Base-by-base conservation (phyloP, 1,284 basidiomycete species). In the Pseudozyma sp. region DNA sequence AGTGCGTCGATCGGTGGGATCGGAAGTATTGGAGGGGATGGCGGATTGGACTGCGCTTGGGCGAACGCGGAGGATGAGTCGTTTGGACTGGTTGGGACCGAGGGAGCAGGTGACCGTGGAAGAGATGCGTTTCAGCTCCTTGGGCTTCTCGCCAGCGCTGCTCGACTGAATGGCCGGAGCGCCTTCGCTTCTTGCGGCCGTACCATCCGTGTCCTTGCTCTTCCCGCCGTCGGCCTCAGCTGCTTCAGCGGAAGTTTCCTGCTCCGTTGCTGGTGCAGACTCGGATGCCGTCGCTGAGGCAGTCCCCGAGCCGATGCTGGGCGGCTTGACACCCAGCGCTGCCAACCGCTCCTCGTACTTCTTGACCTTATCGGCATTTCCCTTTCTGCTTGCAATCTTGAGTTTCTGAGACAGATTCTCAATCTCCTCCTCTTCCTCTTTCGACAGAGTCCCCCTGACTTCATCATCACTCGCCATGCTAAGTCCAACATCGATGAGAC, bases 331-430 rank as follows among this genome's bases (percentile, higher is more conserved):
- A 4, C 87, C 87, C 0, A 88, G 77, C 71, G 87, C 85, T 7
- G 70, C 70, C 53, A 88, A 78, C 14, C 87, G 79, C 48, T 83
- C 80, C 61, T 87, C 86, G 79, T 87, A 88, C 79, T 88, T 88
- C 55, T 82, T 82, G 56, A 87, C 83, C 81, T 88, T 88, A 66
- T 88, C 87, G 43, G 71, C 52, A 66, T 88, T 87, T 45, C 86
- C 86, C 77, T 88, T 88, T 53, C 87, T 77, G 54, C 80, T 77
- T 0, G 86, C 87, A 52, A 88, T 88, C 81, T 88, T 88, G 67
- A 88, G 83, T 80, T 88, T 88, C 68, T 88, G 87, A 35, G 86
- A 80, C 53, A 88, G 75, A 44, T 82, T 86, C 80, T 88, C 87
- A 4, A 88, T 84, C 77, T 88, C 87, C 67, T 88, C 87, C 70